These are phyloP conservation scores for Rhodotorula sp. DNA, from an alignment of 1,284 basidiomycete genomes.

Conservation along the genomic window DNA sequence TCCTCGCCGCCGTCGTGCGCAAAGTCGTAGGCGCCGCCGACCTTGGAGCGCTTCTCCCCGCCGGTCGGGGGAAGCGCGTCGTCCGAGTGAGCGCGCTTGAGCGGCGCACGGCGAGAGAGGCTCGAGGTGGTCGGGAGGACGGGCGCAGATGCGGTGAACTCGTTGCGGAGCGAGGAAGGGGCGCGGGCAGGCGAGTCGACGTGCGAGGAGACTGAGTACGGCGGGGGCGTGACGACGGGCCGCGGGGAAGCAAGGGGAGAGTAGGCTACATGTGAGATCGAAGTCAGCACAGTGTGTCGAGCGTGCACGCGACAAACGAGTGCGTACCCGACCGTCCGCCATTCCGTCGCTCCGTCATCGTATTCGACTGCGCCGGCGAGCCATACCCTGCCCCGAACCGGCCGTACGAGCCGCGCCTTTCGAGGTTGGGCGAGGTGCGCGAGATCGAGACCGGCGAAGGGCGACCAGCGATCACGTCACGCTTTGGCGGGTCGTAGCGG, in stretches of 20 bases:
- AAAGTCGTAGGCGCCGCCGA: neutral
- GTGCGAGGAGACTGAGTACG: neutral
- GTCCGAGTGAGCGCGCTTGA: constrained; percentile 12
- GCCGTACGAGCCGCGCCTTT: neutral
- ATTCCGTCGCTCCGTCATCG: neutral
- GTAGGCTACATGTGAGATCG: too few relatives aligned
- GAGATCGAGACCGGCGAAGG: neutral
- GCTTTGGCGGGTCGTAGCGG: neutral
- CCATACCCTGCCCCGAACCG: neutral
- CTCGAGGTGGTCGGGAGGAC: neutral
- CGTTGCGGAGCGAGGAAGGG: constrained; percentile 1
- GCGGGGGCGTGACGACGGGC: too few relatives aligned
- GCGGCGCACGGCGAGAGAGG: neutral
- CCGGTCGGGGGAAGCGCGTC: neutral
- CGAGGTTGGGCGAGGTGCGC: neutral
- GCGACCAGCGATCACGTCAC: neutral
- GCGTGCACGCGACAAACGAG: too few relatives aligned
- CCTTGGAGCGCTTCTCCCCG: constrained; percentile 6
- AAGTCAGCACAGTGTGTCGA: too few relatives aligned
- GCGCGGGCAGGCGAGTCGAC: neutral
- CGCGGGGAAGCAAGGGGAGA: too few relatives aligned
- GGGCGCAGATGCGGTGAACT: neutral
- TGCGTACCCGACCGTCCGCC: neutral
- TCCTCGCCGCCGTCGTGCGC: constrained; percentile 11
- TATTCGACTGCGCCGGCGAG: neutral